Base-by-base conservation (phyloP, 2,329 filamentous ascomycete genomes). In the Curvularia sp. region DNA sequence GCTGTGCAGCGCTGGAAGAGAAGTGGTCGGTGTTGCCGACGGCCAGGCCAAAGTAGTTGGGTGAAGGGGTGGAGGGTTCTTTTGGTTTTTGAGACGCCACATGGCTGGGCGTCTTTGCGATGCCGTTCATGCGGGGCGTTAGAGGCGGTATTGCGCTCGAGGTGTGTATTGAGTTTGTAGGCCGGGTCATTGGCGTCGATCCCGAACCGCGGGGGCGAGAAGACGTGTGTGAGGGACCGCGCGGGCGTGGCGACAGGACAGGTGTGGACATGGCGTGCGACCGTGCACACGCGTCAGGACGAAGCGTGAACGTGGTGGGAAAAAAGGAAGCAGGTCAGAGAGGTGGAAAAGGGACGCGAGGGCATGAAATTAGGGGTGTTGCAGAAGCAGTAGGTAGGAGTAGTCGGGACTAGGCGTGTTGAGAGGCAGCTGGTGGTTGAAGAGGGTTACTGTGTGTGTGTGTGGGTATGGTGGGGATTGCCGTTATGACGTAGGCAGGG, bases 41-140 rank as follows among this genome's bases (percentile, higher is more conserved):
- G 28, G 87, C 81, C 59, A 96, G 86, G 55, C 90, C 91, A 74
- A 97, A 97, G 77, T 97, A 97, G 74, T 93, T 96, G 12, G 92
- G 91, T 73, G 91, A 94, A 23, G 83, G 75, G 3, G 72, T 76
- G 42, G 68, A 67, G 3, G 71, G 67, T n/a, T 70, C 65, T 46
- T 75, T 73, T 38, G 59, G 57, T 55, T 60, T 68, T 13, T 69
- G 59, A 18, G 55, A 54, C 42, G 56, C 59, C 25, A 70, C 64
- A 60, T 69, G 67, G 61, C 59, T 66, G 12, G 75, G 73, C 5
- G 74, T 71, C 55, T 72, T 75, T 38, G 68, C 60, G n/a, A 74
- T 63, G 38, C 74, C 74, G 53, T 75, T 66, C 65, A 71, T 72
- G 57, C 70, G 71, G 55, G 71, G 66, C 15, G 70, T 66, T 49